These are phyloP conservation scores for Piloderma croceum DNA, from an alignment of 768 basidiomycete genomes.

Conservation along the genomic window DNA sequence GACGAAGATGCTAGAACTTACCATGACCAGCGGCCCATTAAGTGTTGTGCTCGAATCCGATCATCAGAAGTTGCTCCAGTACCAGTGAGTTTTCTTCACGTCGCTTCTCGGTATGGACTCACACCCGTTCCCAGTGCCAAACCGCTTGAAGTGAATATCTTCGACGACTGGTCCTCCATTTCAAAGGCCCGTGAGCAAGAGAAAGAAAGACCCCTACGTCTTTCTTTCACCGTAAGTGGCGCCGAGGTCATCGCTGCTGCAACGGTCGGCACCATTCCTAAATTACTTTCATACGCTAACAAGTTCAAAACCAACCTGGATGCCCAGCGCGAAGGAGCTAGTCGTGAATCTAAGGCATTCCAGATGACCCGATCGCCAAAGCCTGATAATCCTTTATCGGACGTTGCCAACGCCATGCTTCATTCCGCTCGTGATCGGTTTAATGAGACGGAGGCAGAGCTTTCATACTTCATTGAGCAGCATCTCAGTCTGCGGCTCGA, in stretches of 20 bases:
- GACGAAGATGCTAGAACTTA: conserved; percentile 62
- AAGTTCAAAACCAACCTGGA: conserved; percentile 73
- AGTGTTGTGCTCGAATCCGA: conserved; percentile 69
- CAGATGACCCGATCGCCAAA: conserved; percentile 64
- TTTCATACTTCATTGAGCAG: conserved; percentile 62
- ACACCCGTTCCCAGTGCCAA: conserved; percentile 50
- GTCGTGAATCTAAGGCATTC: conserved; percentile 74
- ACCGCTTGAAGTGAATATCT: conserved; percentile 67
- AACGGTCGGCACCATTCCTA: conserved; percentile 73
- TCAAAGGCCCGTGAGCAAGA: conserved; percentile 33
- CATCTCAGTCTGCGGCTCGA: conserved; percentile 68
- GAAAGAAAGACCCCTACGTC: conserved; percentile 49
- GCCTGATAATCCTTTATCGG: conserved; percentile 75
- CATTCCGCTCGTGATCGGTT: conserved; percentile 66
- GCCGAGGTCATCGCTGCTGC: conserved; percentile 60
- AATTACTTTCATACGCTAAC: conserved; percentile 64
- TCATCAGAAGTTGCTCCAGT: conserved; percentile 65
- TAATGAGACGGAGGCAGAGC: conserved; percentile 56
- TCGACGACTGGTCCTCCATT: conserved; percentile 74
- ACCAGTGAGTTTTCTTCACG: conserved; percentile 47
- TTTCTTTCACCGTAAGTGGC: conserved; percentile 73
- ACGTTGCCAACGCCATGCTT: conserved; percentile 83
- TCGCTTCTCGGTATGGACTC: conserved; percentile 1
- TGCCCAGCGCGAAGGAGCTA: conserved; percentile 69
- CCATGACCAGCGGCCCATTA: conserved; percentile 68